Evolutionary conservation across 2,329 filamentous ascomycete genomes (phyloP).

Genomic region (Talaromyces sp.): DNA sequence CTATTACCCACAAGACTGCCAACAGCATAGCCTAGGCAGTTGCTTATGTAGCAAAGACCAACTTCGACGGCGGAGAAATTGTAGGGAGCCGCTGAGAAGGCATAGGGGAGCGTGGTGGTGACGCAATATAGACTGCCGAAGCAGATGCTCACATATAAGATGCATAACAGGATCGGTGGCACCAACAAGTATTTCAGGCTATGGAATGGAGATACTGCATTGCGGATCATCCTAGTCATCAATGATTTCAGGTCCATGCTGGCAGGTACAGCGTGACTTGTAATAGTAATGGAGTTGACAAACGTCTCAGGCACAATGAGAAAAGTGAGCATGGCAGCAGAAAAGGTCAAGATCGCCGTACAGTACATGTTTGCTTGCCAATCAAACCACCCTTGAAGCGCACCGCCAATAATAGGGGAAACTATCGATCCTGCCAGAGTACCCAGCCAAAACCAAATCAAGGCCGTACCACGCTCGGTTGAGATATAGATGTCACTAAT

Average conservation of each 20-base stretch:
- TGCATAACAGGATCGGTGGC: background rate
- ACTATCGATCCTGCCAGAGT: constrained; percentile 36
- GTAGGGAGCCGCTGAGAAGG: background rate
- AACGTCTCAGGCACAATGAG: constrained; percentile 23
- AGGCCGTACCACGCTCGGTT: constrained; percentile 33
- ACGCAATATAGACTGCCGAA: background rate
- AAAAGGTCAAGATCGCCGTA: constrained; percentile 31
- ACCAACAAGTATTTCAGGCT: background rate
- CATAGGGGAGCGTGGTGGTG: background rate
- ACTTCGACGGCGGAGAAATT: background rate
- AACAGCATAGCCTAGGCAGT: background rate
- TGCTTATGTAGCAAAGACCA: background rate
- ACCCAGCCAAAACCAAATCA: constrained; percentile 39
- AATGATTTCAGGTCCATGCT: background rate
- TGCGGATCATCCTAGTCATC: background rate
- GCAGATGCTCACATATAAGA: background rate
- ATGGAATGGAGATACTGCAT: background rate
- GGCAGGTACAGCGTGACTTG: no score
- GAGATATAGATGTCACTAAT: constrained; percentile 38
- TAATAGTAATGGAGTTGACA: no score
- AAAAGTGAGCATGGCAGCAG: constrained; percentile 22
- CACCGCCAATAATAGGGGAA: constrained; percentile 37
- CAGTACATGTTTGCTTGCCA: constrained; percentile 38
- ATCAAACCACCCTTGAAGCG: constrained; percentile 29
- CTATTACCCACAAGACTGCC: background rate